These are phyloP conservation scores for Leishmania lainsoni DNA, from an alignment of 208 protist genomes.

Conservation along the genomic window DNA sequence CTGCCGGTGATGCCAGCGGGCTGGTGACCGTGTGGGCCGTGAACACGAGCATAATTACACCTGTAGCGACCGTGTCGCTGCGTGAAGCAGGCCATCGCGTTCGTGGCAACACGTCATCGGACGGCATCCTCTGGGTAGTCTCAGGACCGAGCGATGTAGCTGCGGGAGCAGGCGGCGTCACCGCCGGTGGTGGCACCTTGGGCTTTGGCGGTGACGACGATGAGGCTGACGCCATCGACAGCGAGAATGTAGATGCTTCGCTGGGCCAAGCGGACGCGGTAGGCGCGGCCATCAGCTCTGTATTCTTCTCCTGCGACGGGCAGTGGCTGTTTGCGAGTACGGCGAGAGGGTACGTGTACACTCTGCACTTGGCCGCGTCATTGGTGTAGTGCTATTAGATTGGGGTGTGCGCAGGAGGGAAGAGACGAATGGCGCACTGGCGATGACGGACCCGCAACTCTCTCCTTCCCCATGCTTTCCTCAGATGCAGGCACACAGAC, in stretches of 20 bases:
- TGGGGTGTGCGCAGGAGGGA: background rate
- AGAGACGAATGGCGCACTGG: background rate
- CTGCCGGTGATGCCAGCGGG: conserved; percentile 62
- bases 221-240: conserved; percentile 19
- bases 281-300: conserved; percentile 39
- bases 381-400: background rate
- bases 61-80: conserved; percentile 47
- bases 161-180: background rate
- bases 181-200: background rate
- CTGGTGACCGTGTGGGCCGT: conserved; percentile 67
- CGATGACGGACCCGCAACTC: background rate
- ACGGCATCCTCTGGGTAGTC: conserved; percentile 20
- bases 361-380: conserved; percentile 40
- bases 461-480: too few relatives aligned
- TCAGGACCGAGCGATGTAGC: conserved; percentile 1
- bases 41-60: conserved; percentile 37
- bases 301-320: conserved; percentile 64
- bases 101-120: conserved; percentile 15
- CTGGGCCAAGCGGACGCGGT: conserved; percentile 20
- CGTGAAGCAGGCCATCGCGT: conserved; percentile 15
- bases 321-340: conserved; percentile 63
- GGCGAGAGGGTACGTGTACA: conserved; percentile 48
- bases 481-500: too few relatives aligned
- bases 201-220: conserved; percentile 2
- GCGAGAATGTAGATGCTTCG: conserved; percentile 12